These are phyloP conservation scores for Quillaja saponaria DNA, from an alignment of 306 rosid species.

Conservation along the genomic window DNA sequence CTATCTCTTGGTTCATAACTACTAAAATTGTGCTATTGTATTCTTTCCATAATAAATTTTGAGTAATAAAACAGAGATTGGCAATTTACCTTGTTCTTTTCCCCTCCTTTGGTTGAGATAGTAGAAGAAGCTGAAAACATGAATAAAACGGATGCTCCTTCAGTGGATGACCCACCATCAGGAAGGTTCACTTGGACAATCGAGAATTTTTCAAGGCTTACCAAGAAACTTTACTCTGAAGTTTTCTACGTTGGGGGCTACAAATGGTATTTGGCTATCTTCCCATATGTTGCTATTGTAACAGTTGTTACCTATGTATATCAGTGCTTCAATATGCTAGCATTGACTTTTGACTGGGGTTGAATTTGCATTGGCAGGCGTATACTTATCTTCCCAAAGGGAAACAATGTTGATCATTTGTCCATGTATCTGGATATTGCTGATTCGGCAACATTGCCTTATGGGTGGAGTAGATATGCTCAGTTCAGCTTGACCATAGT, in stretches of 20 bases:
- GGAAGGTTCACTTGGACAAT: conserved; percentile 50
- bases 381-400: conserved; percentile 82
- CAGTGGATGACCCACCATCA: conserved; percentile 39
- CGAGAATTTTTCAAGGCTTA: conserved; percentile 44
- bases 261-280: conserved; percentile 36
- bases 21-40: neutral
- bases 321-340: no score
- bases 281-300: neutral
- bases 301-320: neutral
- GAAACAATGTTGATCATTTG: conserved; percentile 91
- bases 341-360: no score
- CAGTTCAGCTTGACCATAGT: conserved; percentile 88
- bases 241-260: conserved; percentile 42
- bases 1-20: no score
- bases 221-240: conserved; percentile 46
- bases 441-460: conserved; percentile 72
- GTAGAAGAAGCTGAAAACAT: conserved; percentile 28
- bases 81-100: neutral
- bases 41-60: neutral
- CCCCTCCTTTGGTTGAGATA: conserved; percentile 1
- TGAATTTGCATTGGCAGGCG: conserved; percentile 59
- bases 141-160: conserved; percentile 30
- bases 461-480: conserved; percentile 95
- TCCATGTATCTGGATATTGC: conserved; percentile 96
- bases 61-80: neutral